Evolutionary conservation across 495 filamentous ascomycete genomes (phyloP), one percentile per base, ranked within the genome.

Genomic region (Penicillium angulare): DNA sequence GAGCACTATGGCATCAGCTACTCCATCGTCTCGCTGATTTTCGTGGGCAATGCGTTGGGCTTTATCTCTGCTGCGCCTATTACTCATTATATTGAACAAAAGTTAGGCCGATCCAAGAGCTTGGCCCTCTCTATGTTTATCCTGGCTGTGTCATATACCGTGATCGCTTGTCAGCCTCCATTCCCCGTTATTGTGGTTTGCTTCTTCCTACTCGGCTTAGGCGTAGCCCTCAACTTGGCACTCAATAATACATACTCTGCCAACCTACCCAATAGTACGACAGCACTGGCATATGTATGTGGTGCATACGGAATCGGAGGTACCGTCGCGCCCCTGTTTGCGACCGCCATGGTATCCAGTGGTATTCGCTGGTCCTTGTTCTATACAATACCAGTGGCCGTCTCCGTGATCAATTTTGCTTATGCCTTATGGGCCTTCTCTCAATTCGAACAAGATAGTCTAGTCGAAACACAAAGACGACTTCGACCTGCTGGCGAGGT

Each of bases 171-270:
- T 63, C 72, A 80, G 7, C 84, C 87, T 5, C 88, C 88, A 0
- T 92, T 86, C 59, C 80, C 85, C 2, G 78, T 77, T 3, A 73
- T 92, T 10, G 81, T 86, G 3, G 59, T 79, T 9, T 73, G 78
- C 1, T 89, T 86, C 67, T 81, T 89, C 59, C 62, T 88, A 32
- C 59, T 85, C 1, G 90, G 89, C 0, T 74, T 86, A 27, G 88
- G 87, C 3, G 69, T 79, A 38, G 86, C 86, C 0, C 64, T 84
- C 33, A 85, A 81, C 49, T 66, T 91, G 8, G 83, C 90, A 0
- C 74, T 90, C 31, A 82, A 81, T 50, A 92, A 92, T 59, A 81
- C 87, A 12, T 91, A 89, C 64, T 84, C 80, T 49, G 86, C 84
- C 13, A 86, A 86, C 39, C 67, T 92, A 60, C 75, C 79, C 3